Conservation (phyloP, 1,139 yeast genomes). For the Candida smagusa region DNA sequence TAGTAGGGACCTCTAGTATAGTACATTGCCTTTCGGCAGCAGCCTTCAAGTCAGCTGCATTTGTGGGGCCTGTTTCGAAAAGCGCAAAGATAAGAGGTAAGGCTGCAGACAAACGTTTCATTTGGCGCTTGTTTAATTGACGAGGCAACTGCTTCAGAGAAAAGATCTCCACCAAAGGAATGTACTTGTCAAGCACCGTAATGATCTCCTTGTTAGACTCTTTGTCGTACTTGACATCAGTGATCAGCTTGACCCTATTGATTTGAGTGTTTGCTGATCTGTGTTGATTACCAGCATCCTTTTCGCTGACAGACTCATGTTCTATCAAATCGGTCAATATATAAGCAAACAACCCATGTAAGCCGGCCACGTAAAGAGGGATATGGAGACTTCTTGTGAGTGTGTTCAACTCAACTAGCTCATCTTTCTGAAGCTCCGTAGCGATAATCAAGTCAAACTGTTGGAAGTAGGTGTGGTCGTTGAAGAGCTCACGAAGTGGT, state of each 20-base stretch:
- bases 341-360: slow-evolving; percentile 82
- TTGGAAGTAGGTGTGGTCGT: slow-evolving; percentile 38
- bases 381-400: slow-evolving; percentile 53
- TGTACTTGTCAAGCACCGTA: slow-evolving; percentile 54
- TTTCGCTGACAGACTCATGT: slow-evolving; percentile 47
- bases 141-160: slow-evolving; percentile 37
- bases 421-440: slow-evolving; percentile 54
- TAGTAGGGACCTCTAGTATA: slow-evolving; percentile 33
- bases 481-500: slow-evolving; percentile 23
- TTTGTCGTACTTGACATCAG: slow-evolving; percentile 35
- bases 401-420: slow-evolving; percentile 45
- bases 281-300: slow-evolving; percentile 49
- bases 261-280: slow-evolving; percentile 45
- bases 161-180: slow-evolving; percentile 29
- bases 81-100: slow-evolving; percentile 62
- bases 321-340: slow-evolving; percentile 73
- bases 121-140: slow-evolving; percentile 52
- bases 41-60: slow-evolving; percentile 25
- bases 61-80: slow-evolving; percentile 29
- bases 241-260: slow-evolving; percentile 49
- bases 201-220: slow-evolving; percentile 47
- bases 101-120: slow-evolving; percentile 55
- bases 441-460: slow-evolving; percentile 72
- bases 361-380: slow-evolving; percentile 67
- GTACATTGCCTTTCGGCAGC: slow-evolving; percentile 24